A percentile compares a stretch with the other conserved stretches of the same genome.
phyloP scores from a whole-genome alignment of 2,329 filamentous ascomycete genomes.

The Apiospora rasikravindrae region DNA sequence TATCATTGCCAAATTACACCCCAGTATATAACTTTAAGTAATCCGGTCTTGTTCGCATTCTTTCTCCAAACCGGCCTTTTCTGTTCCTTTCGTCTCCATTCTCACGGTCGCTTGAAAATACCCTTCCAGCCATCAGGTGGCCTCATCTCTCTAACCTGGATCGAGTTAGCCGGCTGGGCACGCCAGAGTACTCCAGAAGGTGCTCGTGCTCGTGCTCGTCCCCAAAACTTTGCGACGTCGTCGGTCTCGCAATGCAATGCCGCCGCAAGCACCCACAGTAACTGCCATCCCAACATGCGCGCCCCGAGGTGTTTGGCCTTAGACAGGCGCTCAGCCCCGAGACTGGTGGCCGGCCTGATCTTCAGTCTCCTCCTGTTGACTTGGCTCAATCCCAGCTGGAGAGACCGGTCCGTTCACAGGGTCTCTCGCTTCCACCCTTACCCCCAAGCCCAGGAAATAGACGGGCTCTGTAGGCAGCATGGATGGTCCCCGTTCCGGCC shows the following conservation, averaged over 20 bases:
- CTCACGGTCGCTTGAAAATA: background rate
- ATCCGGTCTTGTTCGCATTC: background rate
- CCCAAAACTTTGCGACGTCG: background rate
- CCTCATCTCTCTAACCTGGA: background rate
- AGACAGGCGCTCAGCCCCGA: constrained; percentile 25
- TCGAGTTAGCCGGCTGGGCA: background rate
- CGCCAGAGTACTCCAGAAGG: background rate
- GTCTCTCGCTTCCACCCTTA: constrained; percentile 31
- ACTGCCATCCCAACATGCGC: constrained; percentile 22
- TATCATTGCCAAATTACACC: too few relatives aligned
- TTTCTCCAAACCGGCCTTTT: background rate
- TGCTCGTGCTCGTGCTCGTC: background rate
- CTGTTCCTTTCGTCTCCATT: background rate
- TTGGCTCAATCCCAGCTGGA: constrained; percentile 39
- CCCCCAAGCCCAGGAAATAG: constrained; percentile 28
- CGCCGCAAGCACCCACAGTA: constrained; percentile 6
- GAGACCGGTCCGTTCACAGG: constrained; percentile 35
- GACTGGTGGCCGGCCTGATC: constrained; percentile 25
- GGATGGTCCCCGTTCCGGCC: constrained; percentile 44
- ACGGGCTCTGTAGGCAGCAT: constrained; percentile 42
- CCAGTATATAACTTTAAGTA: background rate
- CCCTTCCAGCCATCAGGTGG: too few relatives aligned
- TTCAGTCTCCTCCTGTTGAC: constrained; percentile 29
- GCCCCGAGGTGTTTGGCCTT: constrained; percentile 30
- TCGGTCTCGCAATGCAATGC: background rate